Evolutionary conservation across 306 rosid genomes (phyloP).

Genomic region (Mimosa bimucronata): DNA sequence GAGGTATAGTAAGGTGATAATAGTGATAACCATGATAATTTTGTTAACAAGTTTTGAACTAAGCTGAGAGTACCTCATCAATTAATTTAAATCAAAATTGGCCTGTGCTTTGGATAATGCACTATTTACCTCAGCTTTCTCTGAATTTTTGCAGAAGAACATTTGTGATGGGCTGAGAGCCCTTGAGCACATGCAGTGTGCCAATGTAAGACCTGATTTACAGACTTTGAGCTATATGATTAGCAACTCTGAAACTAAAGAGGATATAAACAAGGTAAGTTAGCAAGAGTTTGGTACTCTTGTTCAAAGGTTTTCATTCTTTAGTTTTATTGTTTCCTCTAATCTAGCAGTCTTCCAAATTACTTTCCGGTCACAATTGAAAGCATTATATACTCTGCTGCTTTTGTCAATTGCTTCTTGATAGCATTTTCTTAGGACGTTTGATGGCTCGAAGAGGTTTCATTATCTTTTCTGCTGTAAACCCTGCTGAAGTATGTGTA

Average conservation of each 20-base stretch:
- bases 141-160: constrained; percentile 59
- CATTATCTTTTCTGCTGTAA: background rate
- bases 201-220: constrained; percentile 65
- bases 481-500: background rate
- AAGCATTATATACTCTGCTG: background rate
- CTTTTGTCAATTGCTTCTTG: background rate
- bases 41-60: background rate
- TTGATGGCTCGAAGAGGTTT: constrained; percentile 4
- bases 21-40: background rate
- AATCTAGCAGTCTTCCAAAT: background rate
- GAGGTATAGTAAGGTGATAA: background rate
- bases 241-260: constrained; percentile 58
- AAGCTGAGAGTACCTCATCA: background rate
- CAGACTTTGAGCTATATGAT: constrained; percentile 65
- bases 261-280: constrained; percentile 60
- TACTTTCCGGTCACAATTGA: background rate
- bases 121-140: background rate
- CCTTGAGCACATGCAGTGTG: constrained; percentile 62
- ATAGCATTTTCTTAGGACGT: background rate
- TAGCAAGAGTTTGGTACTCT: constrained; percentile 13
- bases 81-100: background rate
- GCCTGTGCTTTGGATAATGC: background rate
- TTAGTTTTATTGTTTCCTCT: background rate
- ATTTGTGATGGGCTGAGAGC: constrained; percentile 53
- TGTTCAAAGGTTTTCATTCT: constrained; percentile 14